A percentile compares a stretch with the other conserved stretches of the same genome.
phyloP scores from a whole-genome alignment of 305 asterid species.

The Euphrasia arctica region DNA sequence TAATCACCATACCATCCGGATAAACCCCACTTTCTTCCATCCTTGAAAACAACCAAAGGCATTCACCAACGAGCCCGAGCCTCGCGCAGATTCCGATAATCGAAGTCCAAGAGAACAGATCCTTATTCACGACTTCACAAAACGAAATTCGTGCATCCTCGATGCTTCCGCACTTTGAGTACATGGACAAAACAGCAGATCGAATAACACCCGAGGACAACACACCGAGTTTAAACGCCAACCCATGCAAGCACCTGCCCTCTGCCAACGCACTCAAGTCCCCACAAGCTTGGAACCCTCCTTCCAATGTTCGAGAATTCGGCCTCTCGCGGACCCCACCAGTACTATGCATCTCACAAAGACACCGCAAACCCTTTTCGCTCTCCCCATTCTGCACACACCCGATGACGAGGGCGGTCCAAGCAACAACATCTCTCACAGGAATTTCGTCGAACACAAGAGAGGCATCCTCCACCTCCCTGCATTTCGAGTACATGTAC shows the following conservation, averaged over 20 bases:
- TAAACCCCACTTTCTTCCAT: slow-evolving; percentile 50
- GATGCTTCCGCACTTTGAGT: slow-evolving; percentile 56
- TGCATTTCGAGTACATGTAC: slow-evolving; percentile 69
- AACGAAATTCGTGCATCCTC: slow-evolving; percentile 54
- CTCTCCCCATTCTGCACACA: slow-evolving; percentile 64
- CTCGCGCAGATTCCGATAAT: slow-evolving; percentile 47
- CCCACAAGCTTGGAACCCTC: slow-evolving; percentile 85
- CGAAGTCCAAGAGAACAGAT: slow-evolving; percentile 64
- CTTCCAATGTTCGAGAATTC: slow-evolving; percentile 67
- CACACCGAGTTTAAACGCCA: slow-evolving; percentile 53
- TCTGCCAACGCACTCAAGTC: slow-evolving; percentile 47
- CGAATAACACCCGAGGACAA: slow-evolving; percentile 36
- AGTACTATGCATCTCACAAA: slow-evolving; percentile 56
- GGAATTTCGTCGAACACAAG: slow-evolving; percentile 62
- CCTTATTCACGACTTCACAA: slow-evolving; percentile 50
- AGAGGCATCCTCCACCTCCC: slow-evolving; percentile 44
- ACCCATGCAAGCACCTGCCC: slow-evolving; percentile 73
- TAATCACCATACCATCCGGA: slow-evolving; percentile 62
- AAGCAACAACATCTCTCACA: slow-evolving; percentile 63
- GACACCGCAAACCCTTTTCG: slow-evolving; percentile 51
- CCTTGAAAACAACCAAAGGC: slow-evolving; percentile 39
- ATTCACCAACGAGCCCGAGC: slow-evolving; percentile 39
- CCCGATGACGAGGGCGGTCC: slow-evolving; percentile 82
- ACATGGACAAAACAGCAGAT: slow-evolving; percentile 63
- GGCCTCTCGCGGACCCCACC: slow-evolving; percentile 51